A percentile compares a stretch with the other conserved stretches of the same genome.
These are phyloP conservation scores for Metschnikowia aberdeeniae DNA, from an alignment of 805 yeast genomes.

Conservation along the genomic window DNA sequence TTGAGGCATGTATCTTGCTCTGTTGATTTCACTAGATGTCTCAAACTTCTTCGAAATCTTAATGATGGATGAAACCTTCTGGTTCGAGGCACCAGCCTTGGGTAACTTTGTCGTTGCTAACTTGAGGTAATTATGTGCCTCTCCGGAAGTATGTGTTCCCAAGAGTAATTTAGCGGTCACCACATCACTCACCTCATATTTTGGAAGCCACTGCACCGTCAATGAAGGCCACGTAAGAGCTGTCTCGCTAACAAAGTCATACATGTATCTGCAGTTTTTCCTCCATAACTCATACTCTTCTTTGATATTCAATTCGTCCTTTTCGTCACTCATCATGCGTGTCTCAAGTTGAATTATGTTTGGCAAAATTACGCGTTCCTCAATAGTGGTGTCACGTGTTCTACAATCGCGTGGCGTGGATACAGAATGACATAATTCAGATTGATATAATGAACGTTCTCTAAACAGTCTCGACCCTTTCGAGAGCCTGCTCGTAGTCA, in stretches of 20 bases:
- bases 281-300: conserved; percentile 79
- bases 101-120: conserved; percentile 62
- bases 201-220: conserved; percentile 74
- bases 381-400: neutral
- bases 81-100: neutral
- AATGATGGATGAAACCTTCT: conserved; percentile 48
- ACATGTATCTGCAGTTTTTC: conserved; percentile 76
- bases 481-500: neutral
- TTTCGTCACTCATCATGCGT: conserved; percentile 8
- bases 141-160: conserved; percentile 74
- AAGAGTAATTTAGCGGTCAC: conserved; percentile 51
- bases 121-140: conserved; percentile 62
- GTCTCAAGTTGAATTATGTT: neutral
- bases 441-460: neutral
- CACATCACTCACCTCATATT: conserved; percentile 19
- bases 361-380: neutral
- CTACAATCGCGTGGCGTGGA: neutral
- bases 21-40: conserved; percentile 63
- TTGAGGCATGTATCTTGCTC: conserved; percentile 70
- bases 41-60: conserved; percentile 57
- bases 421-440: neutral
- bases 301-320: conserved; percentile 33
- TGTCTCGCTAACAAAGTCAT: conserved; percentile 77
- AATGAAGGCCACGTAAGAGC: conserved; percentile 80
- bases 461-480: conserved; percentile 9